Base-by-base conservation (phyloP, 2,329 filamentous ascomycete genomes). In the Macrophomina pseudophaseolina region DNA sequence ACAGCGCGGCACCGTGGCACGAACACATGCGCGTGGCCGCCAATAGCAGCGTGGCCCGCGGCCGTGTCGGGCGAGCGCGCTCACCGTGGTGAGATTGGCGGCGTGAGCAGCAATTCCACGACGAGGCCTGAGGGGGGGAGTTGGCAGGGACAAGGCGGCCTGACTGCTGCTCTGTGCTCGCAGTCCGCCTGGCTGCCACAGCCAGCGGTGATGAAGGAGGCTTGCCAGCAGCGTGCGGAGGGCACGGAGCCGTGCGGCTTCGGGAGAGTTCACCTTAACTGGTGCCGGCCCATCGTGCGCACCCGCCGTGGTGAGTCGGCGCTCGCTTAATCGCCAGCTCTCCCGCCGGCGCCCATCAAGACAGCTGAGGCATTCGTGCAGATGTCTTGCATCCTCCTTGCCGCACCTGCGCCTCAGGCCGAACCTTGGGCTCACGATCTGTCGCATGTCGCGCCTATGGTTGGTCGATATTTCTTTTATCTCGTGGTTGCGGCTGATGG, bases 11-110 rank as follows among this genome's bases (percentile, higher is more conserved):
- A 38, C 30, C 4, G 59, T 64, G 33, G 59, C 32, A 64, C 59
- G 59, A 42, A 64, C 52, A 52, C 42, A 52, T 64, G 59, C 48
- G 46, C 48, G 44, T 52, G 44, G 59, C 46, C 46, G 48, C 56
- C 56, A 60, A 60, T 60, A 42, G 56, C 38, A 48, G 56, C 56
- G 42, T 60, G 56, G 42, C 38, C 54, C 1, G 38, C 54, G 38
- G 12, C 38, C 12, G 54, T 59, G 40, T 44, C 54, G 54, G 54
- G 54, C 28, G 54, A 46, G 54, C 56, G 56, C 56, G 56, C 30
- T 12, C 14, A 12, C 14, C 28, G 42, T 33, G 12, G 56, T 60
- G 56, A 35, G 56, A 46, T 23, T 38, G 30, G 56, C 42, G 12
- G 38, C 56, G 28, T 53, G 51, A 32, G 30, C 30, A 18, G 51